phyloP scores from a whole-genome alignment of 2,329 filamentous ascomycete species.

The Periconia sp. region DNA sequence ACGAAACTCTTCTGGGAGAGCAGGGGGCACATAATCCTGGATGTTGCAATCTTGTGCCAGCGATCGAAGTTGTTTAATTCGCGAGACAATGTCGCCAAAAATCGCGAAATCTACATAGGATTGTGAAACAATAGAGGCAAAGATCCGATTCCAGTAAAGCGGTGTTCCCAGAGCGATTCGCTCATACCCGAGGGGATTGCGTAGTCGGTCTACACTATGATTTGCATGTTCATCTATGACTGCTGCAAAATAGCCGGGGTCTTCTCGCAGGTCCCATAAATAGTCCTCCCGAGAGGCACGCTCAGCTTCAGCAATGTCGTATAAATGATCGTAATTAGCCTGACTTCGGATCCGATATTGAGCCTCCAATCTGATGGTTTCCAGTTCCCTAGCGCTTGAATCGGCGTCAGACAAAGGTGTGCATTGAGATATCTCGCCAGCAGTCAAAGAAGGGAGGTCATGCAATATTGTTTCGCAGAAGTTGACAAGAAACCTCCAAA shows the following conservation, averaged over 20 bases:
- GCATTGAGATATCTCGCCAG: too few species aligned
- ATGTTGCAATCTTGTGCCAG: not conserved
- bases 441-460: too few species aligned
- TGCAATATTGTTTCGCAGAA: too few species aligned
- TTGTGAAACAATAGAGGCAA: not conserved
- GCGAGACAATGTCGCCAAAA: too few species aligned
- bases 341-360: conserved; percentile 48
- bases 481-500: too few species aligned
- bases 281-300: conserved; percentile 55
- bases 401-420: too few species aligned
- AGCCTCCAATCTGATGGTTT: too few species aligned
- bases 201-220: conserved; percentile 39
- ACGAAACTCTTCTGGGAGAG: too few species aligned
- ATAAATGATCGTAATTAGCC: conserved; percentile 51
- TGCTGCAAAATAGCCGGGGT: conserved; percentile 59
- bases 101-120: too few species aligned
- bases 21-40: too few species aligned
- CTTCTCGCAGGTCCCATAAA: conserved; percentile 58
- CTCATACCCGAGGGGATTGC: not conserved
- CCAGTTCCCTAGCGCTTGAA: too few species aligned
- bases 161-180: not conserved
- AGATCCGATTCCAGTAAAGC: not conserved
- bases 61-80: too few species aligned
- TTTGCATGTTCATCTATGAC: conserved; percentile 47
- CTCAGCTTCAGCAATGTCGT: conserved; percentile 44